Evolutionary conservation across 495 filamentous ascomycete species (phyloP).

Genomic region (Penicillium flavigenum): DNA sequence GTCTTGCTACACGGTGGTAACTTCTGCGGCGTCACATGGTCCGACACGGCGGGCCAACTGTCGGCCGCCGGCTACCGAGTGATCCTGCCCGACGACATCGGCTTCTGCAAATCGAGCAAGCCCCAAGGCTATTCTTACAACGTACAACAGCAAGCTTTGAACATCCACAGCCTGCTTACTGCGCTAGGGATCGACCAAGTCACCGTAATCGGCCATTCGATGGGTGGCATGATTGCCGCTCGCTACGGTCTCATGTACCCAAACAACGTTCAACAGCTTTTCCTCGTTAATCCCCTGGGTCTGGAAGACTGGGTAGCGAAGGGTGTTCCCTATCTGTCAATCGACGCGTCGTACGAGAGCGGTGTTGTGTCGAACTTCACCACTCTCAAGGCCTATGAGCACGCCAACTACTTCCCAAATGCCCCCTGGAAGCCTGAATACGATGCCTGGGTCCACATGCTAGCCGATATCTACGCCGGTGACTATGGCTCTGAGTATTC

Average conservation of each 20-base stretch:
- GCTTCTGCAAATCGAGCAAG: constrained; percentile 24
- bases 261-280: constrained; percentile 13
- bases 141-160: constrained; percentile 16
- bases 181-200: constrained; percentile 15
- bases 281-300: constrained; percentile 19
- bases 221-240: constrained; percentile 23
- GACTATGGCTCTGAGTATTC: constrained; percentile 16
- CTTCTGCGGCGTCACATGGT: constrained; percentile 22
- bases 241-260: constrained; percentile 23
- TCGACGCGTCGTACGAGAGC: constrained; percentile 12
- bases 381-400: constrained; percentile 13
- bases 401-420: constrained; percentile 17
- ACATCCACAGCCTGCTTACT: constrained; percentile 20
- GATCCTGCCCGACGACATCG: constrained; percentile 22
- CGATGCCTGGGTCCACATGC: constrained; percentile 19
- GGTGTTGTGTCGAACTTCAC: constrained; percentile 16
- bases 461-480: constrained; percentile 17
- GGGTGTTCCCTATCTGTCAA: constrained; percentile 14
- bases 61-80: constrained; percentile 20
- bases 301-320: constrained; percentile 20
- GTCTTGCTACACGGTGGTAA: constrained; percentile 21
- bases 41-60: constrained; percentile 16
- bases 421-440: constrained; percentile 18
- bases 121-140: constrained; percentile 23
- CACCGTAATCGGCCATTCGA: constrained; percentile 20